Evolutionary conservation across 805 yeast species (phyloP), one percentile per base, ranked within the genome.

Genomic region (Pichia gijzeniarum): DNA sequence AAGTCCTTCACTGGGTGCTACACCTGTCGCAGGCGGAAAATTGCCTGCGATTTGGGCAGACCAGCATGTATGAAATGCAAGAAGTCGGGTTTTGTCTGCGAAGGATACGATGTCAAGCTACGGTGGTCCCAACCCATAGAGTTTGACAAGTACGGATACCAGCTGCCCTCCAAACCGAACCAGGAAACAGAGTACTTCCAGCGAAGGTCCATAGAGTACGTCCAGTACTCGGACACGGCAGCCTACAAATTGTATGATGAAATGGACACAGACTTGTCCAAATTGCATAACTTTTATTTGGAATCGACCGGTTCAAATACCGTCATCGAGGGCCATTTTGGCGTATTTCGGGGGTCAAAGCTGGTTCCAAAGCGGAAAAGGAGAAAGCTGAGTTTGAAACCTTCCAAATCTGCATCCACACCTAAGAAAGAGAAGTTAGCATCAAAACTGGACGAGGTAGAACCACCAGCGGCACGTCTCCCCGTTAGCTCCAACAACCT

Each of bases 1-100:
- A 89, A 88, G 59, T 80, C 93, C 0, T 88, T 86, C 58, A 80
- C 85, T 0, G 96, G 96, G 1, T 89, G 96, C 59, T 86, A 86
- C 70, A 85, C 95, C 0, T 88, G 96, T 57, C 72, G 96, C 37
- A 68, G 81, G 14, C 64, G 96, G 38, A 85, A 87, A 61, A 81
- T 88, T 40, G 80, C 85, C 47, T 89, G 96, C 62, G 95, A 87
- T 59, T 67, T 84, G 45, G 68, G 71, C 14, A 74, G 72, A 51
- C 96, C 96, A 0, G 59, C 65, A 13, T 89, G 96, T 63, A 59
- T 63, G n/a, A 72, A 85, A 47, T 89, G 96, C 61, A 68, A 69
- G 35, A 80, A 79, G 55, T 73, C 86, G 0, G 80, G 82, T 0
- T 60, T 85, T 22, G 67, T 69, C 3, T 89, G 96, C 57, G 87